Percentiles rank a stretch among this genome's conserved stretches.
Conservation (phyloP, 1,284 basidiomycete species). For the Anthracocystis walkeri region DNA sequence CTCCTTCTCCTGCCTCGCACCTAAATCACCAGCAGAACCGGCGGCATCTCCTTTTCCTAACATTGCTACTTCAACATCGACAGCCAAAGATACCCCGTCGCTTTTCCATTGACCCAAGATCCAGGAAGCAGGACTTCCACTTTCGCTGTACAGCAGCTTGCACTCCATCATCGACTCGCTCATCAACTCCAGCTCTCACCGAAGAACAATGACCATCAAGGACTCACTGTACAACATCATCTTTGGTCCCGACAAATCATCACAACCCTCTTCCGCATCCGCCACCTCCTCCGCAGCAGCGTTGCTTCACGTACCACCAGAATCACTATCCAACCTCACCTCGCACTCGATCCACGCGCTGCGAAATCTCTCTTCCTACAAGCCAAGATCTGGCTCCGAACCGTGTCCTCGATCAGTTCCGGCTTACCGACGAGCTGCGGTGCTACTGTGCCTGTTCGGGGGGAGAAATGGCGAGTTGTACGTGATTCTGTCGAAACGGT, state of each 20-base stretch:
- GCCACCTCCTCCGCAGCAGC: constrained; percentile 14
- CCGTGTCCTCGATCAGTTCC: constrained; percentile 57
- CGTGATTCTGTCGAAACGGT: constrained; percentile 61
- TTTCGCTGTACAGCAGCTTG: too few relatives aligned
- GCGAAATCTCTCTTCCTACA: constrained; percentile 38
- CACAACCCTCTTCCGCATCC: constrained; percentile 6
- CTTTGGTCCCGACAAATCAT: constrained; percentile 33
- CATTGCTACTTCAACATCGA: too few relatives aligned
- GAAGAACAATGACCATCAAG: constrained; percentile 32
- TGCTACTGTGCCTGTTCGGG: constrained; percentile 59
- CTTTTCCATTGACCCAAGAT: too few relatives aligned
- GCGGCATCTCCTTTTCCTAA: too few relatives aligned
- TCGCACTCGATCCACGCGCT: constrained; percentile 48
- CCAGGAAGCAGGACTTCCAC: too few relatives aligned
- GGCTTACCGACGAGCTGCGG: constrained; percentile 64
- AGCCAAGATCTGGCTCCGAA: constrained; percentile 35
- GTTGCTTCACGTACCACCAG: constrained; percentile 9
- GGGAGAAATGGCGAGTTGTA: constrained; percentile 62
- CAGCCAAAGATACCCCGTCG: too few relatives aligned
- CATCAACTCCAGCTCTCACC: not conserved
- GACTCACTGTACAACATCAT: constrained; percentile 36
- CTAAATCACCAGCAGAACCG: too few relatives aligned
- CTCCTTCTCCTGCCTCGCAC: too few relatives aligned
- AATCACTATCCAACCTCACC: constrained; percentile 19
- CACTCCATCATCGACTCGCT: too few relatives aligned